phyloP scores from a whole-genome alignment of 1,284 basidiomycete species.

The Ceratobasidium theobromae region DNA sequence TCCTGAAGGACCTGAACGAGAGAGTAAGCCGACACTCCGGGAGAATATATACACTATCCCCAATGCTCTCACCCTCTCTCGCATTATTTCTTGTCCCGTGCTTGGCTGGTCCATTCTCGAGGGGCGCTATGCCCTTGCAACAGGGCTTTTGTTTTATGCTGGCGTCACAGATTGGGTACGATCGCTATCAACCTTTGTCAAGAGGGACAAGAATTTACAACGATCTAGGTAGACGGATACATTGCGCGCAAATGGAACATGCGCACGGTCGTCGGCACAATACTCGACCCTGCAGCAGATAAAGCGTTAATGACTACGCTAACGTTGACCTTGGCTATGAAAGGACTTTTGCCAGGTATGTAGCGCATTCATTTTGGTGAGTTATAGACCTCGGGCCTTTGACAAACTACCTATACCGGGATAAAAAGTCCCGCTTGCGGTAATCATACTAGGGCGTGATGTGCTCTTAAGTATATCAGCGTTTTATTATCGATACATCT shows the following conservation, averaged over 20 bases:
- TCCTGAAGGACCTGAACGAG: not conserved
- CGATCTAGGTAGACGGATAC: slow-evolving; percentile 80
- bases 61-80: slow-evolving; percentile 84
- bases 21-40: slow-evolving; percentile 42
- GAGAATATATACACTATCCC: slow-evolving; percentile 97
- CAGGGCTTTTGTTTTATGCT: slow-evolving; percentile 81
- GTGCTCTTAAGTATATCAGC: slow-evolving; percentile 84
- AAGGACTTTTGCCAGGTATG: slow-evolving; percentile 81
- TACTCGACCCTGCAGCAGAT: slow-evolving; percentile 96
- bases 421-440: slow-evolving; percentile 72
- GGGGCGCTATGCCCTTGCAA: slow-evolving; percentile 77
- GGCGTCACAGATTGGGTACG: slow-evolving; percentile 88
- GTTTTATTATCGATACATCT: slow-evolving; percentile 91
- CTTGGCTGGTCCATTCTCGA: slow-evolving; percentile 92
- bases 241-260: slow-evolving; percentile 85
- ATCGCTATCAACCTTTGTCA: slow-evolving; percentile 34
- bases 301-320: slow-evolving; percentile 95
- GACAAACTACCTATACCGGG: not conserved
- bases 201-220: not conserved
- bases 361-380: no score
- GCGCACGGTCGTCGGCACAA: slow-evolving; percentile 87
- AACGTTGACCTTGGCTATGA: slow-evolving; percentile 81
- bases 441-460: slow-evolving; percentile 88
- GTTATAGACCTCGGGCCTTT: no score
- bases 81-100: slow-evolving; percentile 85